phyloP scores from a whole-genome alignment of 371 early-diverging fungal species.

The Mucor racemosus region DNA sequence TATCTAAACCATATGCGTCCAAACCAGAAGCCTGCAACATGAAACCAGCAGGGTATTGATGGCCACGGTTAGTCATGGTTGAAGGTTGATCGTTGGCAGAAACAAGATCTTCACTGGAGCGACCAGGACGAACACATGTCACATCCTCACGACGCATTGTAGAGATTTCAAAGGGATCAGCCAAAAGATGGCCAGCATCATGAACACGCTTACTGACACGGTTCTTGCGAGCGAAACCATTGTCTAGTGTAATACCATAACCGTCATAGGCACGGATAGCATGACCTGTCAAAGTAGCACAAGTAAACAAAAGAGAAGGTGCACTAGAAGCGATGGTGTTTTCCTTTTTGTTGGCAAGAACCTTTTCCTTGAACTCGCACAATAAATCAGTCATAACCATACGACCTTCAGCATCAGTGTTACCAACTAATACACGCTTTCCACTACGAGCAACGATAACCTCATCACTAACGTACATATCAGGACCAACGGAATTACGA shows the following conservation, averaged over 20 bases:
- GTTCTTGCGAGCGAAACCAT: constrained; percentile 79
- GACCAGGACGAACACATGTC: constrained; percentile 63
- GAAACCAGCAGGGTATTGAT: constrained; percentile 89
- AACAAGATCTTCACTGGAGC: constrained; percentile 79
- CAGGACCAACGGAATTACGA: constrained; percentile 83
- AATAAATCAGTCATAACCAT: constrained; percentile 90
- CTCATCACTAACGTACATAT: constrained; percentile 85
- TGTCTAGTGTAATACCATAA: constrained; percentile 81
- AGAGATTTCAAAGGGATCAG: constrained; percentile 86
- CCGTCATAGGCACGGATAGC: constrained; percentile 80
- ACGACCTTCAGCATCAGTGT: constrained; percentile 93
- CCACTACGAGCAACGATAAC: constrained; percentile 81
- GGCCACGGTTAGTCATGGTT: constrained; percentile 80
- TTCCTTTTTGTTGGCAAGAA: constrained; percentile 57
- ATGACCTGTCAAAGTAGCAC: constrained; percentile 90
- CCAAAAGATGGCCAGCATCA: constrained; percentile 72
- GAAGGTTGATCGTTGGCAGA: constrained; percentile 81
- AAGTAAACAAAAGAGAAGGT: constrained; percentile 75
- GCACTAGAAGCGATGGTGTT: constrained; percentile 40
- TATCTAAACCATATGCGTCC: constrained; percentile 72
- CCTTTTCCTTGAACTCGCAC: constrained; percentile 76
- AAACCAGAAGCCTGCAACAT: constrained; percentile 83
- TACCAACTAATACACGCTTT: constrained; percentile 80
- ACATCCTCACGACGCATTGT: constrained; percentile 86
- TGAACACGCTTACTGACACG: constrained; percentile 66